Conservation (phyloP, 495 filamentous ascomycete genomes). For the Penicillium malachiteum region DNA sequence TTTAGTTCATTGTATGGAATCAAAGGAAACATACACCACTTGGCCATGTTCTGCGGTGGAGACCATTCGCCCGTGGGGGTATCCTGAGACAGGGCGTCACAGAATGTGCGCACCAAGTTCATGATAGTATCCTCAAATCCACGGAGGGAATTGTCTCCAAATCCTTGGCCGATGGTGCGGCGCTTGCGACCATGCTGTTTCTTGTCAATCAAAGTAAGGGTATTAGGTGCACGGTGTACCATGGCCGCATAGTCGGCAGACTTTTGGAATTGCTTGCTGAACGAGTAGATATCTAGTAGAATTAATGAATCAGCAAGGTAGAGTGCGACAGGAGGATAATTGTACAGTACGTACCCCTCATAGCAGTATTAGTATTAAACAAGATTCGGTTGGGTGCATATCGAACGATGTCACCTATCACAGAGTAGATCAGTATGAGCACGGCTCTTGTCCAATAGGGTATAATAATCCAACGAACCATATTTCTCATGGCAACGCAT, state of each 20-base stretch:
- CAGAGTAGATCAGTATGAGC: background rate
- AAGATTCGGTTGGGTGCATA: slow-evolving; percentile 10
- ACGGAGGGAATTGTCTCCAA: slow-evolving; percentile 29
- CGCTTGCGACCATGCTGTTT: slow-evolving; percentile 37
- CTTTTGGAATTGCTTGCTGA: slow-evolving; percentile 12
- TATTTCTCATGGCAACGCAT: slow-evolving; percentile 12
- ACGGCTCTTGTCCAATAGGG: background rate
- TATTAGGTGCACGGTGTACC: slow-evolving; percentile 22
- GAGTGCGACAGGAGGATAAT: slow-evolving; percentile 1
- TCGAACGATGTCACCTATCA: slow-evolving; percentile 15
- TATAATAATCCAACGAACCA: background rate
- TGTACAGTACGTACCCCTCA: too few species aligned
- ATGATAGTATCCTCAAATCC: slow-evolving; percentile 2
- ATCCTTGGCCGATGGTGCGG: slow-evolving; percentile 35
- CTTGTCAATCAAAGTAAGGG: slow-evolving; percentile 37
- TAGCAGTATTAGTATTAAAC: slow-evolving; percentile 12
- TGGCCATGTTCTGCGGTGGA: too few species aligned
- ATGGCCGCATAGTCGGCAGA: too few species aligned
- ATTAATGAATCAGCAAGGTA: slow-evolving; percentile 16
- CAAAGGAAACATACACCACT: too few species aligned
- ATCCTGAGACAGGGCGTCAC: too few species aligned
- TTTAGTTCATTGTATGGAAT: too few species aligned
- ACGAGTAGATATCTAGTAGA: slow-evolving; percentile 9
- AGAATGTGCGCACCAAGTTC: background rate
- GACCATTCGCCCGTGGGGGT: too few species aligned